Conservation (phyloP, 192 early-diverging fungal species). For the Cladochytrium replicatum region DNA sequence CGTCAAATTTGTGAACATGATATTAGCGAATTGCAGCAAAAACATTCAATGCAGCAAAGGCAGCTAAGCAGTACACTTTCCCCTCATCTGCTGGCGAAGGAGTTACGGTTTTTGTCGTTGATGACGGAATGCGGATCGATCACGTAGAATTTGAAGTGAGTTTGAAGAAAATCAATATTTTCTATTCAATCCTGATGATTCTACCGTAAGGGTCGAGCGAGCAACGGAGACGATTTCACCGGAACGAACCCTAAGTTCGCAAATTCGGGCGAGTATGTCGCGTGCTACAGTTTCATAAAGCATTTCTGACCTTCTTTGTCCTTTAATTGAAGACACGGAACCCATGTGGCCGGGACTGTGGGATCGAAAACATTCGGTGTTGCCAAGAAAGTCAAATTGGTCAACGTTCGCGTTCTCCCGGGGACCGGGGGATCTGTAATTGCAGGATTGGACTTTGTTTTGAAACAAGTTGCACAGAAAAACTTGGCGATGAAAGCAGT, state of each 20-base stretch:
- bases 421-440: conserved; percentile 42
- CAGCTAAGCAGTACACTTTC: too few relatives aligned
- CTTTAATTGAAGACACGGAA: conserved; percentile 37
- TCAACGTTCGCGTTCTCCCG: conserved; percentile 49
- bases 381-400: conserved; percentile 48
- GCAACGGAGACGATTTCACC: too few relatives aligned
- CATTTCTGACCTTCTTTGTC: too few relatives aligned
- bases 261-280: too few relatives aligned
- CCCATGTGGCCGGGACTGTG: conserved; percentile 30
- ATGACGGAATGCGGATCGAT: conserved; percentile 63
- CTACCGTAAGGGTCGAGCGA: too few relatives aligned
- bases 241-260: too few relatives aligned
- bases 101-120: conserved; percentile 55
- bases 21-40: too few relatives aligned
- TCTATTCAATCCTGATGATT: too few relatives aligned
- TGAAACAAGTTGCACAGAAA: conserved; percentile 3
- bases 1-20: too few relatives aligned
- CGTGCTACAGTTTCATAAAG: too few relatives aligned
- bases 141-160: conserved; percentile 84
- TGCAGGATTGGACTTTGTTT: conserved; percentile 38
- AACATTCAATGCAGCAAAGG: too few relatives aligned
- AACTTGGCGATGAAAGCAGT: conserved; percentile 12
- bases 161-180: too few relatives aligned
- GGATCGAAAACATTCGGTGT: conserved; percentile 51
- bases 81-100: conserved; percentile 40